Conservation (phyloP, 306 rosid genomes). For the Parietaria judaica region DNA sequence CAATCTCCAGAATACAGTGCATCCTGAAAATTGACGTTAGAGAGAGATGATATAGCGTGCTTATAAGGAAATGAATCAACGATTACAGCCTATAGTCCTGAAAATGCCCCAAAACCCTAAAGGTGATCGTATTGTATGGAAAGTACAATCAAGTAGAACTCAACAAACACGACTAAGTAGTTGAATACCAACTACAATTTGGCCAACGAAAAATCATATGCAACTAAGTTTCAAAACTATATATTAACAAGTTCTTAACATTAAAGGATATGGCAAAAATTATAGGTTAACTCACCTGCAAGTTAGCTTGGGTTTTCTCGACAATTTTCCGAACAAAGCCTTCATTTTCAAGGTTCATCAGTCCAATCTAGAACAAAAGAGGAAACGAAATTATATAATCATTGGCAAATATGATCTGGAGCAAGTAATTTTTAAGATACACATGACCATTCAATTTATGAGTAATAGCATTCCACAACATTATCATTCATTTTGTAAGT, state of each 20-base stretch:
- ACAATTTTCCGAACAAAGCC: constrained; percentile 59
- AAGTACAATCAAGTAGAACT: too few relatives aligned
- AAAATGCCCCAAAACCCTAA: too few relatives aligned
- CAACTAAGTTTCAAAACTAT: not conserved
- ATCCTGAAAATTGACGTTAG: constrained; percentile 40
- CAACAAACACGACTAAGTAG: not conserved
- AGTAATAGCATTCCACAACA: too few relatives aligned
- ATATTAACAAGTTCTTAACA: not conserved
- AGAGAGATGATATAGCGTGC: not conserved
- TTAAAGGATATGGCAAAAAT: constrained; percentile 13
- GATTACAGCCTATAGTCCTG: too few relatives aligned
- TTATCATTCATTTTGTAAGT: too few relatives aligned
- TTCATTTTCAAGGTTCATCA: constrained; percentile 80
- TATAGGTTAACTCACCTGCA: constrained; percentile 59
- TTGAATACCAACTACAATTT: not conserved
- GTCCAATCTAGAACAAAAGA: constrained; percentile 55
- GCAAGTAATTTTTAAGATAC: not conserved
- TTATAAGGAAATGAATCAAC: too few relatives aligned
- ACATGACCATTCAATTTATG: not conserved
- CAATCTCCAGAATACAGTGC: constrained; percentile 73
- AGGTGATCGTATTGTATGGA: too few relatives aligned
- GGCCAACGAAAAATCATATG: not conserved
- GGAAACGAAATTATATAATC: constrained; percentile 8
- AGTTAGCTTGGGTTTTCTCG: constrained; percentile 46
- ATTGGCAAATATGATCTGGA: not conserved